Evolutionary conservation across 2,329 filamentous ascomycete species (phyloP).

Genomic region (Pyrenophora graminea): DNA sequence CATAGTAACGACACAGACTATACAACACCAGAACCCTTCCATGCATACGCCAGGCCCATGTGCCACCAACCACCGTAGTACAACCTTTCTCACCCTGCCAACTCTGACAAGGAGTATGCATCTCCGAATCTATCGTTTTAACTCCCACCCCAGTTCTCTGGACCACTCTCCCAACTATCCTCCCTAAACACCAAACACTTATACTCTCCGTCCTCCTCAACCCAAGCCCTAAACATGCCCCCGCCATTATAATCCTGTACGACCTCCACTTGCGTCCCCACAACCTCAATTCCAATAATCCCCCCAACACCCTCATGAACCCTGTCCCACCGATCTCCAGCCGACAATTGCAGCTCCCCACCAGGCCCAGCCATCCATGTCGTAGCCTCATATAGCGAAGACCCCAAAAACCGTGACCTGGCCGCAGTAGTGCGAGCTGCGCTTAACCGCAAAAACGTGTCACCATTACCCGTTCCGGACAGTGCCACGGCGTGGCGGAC

Average conservation of each 20-base stretch:
- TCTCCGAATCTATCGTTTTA: too few species aligned
- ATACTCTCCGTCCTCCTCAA: slow-evolving; percentile 64
- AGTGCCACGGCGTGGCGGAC: slow-evolving; percentile 58
- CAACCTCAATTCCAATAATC: slow-evolving; percentile 78
- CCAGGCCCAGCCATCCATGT: slow-evolving; percentile 68
- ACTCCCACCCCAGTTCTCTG: neutral
- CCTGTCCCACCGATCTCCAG: slow-evolving; percentile 71
- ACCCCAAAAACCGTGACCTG: slow-evolving; percentile 66
- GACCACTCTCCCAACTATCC: slow-evolving; percentile 34
- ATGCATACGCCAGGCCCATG: too few species aligned
- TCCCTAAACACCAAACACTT: slow-evolving; percentile 64
- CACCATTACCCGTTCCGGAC: slow-evolving; percentile 85
- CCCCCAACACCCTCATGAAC: slow-evolving; percentile 83
- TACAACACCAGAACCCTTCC: too few species aligned
- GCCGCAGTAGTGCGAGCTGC: slow-evolving; percentile 74
- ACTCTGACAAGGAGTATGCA: too few species aligned
- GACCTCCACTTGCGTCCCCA: slow-evolving; percentile 59
- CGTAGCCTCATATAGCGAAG: slow-evolving; percentile 63
- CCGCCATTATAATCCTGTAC: slow-evolving; percentile 82
- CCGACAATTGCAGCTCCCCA: slow-evolving; percentile 75
- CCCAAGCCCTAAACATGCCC: slow-evolving; percentile 84
- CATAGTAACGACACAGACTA: too few species aligned
- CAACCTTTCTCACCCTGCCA: too few species aligned
- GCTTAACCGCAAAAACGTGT: slow-evolving; percentile 76
- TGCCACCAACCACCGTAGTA: too few species aligned